These are phyloP conservation scores for Dendrocalamus sinicus DNA, from an alignment of 176 grass and related monocot species.

Conservation along the genomic window DNA sequence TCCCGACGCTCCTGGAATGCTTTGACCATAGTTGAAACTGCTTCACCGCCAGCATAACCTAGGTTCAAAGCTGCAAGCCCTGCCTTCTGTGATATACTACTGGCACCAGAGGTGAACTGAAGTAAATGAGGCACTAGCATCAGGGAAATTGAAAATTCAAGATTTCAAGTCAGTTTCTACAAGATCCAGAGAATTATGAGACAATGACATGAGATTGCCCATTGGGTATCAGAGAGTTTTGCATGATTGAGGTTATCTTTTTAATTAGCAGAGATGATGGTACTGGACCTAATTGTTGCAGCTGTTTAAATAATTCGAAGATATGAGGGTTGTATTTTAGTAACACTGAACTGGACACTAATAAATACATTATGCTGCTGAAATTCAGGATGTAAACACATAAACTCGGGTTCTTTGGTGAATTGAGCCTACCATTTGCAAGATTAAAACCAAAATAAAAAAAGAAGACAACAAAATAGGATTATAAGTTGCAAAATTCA, in stretches of 20 bases:
- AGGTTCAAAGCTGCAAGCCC: conserved; percentile 87
- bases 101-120: conserved; percentile 86
- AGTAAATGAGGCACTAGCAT: conserved; percentile 21
- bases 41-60: conserved; percentile 88
- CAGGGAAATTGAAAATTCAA: neutral
- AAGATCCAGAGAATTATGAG: neutral
- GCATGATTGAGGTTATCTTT: conserved; percentile 14
- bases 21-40: conserved; percentile 87
- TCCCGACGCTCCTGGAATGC: conserved; percentile 86
- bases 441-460: neutral
- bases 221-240: neutral
- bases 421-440: conserved; percentile 23
- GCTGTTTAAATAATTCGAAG: neutral
- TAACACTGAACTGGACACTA: neutral
- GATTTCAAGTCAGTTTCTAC: conserved; percentile 28
- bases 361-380: neutral
- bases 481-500: neutral
- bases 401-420: conserved; percentile 3
- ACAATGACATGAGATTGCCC: neutral
- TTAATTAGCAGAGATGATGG: neutral
- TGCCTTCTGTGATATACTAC: conserved; percentile 98
- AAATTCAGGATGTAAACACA: conserved; percentile 20
- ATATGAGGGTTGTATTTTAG: neutral
- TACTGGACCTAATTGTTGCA: neutral
- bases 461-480: neutral